Evolutionary conservation across 768 basidiomycete genomes (phyloP), one percentile per base, ranked within the genome.

Genomic region (Lactarius sanguifluus): DNA sequence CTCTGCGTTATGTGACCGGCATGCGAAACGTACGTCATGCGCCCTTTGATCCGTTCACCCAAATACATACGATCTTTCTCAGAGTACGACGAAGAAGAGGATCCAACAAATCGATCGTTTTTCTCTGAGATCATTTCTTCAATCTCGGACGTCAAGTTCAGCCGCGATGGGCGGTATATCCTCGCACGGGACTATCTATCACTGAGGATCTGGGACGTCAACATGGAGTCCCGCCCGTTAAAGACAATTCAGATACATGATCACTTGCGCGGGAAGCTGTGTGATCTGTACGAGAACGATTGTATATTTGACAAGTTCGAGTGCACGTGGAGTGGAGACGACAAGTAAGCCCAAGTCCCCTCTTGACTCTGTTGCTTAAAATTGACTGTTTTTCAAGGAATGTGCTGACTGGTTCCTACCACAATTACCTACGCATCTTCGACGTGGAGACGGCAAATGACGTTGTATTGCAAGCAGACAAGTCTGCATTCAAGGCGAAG

Each of bases 281-380:
- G 97, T 77, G 97, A 99, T 77, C 79, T 98, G 69, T 99, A 99
- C 75, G 97, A 99, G 82, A 99, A 98, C 73, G 97, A 99, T 74
- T 98, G 97, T 79, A 99, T 99, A 74, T 99, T 98, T 76, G 97
- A 99, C 83, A 98, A 98, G 79, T 99, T 98, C 72, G 97, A 99
- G 79, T 98, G 97, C 76, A 90, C 93, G 25, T 99, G 95, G 91
- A 91, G 92, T 70, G 97, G 97, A 43, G 92, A 97, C 75, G 96
- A 92, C 76, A 88, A 89, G 97, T 89, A 79, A 77, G 96, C 87
- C 66, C 71, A 12, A 81, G 80, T n/a, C 65, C 63, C 57, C 57
- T 9, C 61, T n/a, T n/a, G 6, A 36, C 10, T 38, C 25, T 18
- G 13, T 34, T 23, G 2, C 25, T 30, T 54, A 18, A 61, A 20